Percentiles rank a stretch among this genome's conserved stretches.
Evolutionary conservation across 2,329 filamentous ascomycete genomes (phyloP).

Genomic region (Aspergillus sp.): DNA sequence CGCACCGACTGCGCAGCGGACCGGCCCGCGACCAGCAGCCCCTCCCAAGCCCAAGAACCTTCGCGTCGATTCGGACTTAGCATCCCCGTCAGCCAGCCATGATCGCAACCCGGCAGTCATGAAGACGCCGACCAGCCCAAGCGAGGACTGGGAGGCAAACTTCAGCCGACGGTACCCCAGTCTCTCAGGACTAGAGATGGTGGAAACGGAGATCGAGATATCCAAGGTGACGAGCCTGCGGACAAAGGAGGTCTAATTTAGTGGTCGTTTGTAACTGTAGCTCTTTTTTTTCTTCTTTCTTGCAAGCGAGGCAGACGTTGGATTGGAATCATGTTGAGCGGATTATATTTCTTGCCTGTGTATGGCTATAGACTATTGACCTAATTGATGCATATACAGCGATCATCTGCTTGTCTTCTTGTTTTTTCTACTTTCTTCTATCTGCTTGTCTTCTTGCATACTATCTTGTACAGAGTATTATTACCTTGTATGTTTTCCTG

Average conservation of each 20-base stretch:
- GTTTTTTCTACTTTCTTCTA: too few species aligned
- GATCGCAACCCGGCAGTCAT: slow-evolving; percentile 22
- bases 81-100: slow-evolving; percentile 16
- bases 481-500: background rate
- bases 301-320: background rate
- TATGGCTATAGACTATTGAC: slow-evolving; percentile 5
- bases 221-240: slow-evolving; percentile 30
- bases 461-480: background rate
- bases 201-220: slow-evolving; percentile 57
- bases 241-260: slow-evolving; percentile 35
- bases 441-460: too few species aligned
- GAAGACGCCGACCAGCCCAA: slow-evolving; percentile 16
- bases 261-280: background rate
- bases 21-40: slow-evolving; percentile 42
- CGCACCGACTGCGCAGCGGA: slow-evolving; percentile 15
- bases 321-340: slow-evolving; percentile 3
- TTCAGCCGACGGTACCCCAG: slow-evolving; percentile 85
- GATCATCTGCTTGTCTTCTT: background rate
- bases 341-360: slow-evolving; percentile 1
- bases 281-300: background rate
- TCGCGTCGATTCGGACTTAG: slow-evolving; percentile 35
- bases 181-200: slow-evolving; percentile 75
- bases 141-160: slow-evolving; percentile 58
- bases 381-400: slow-evolving; percentile 6
- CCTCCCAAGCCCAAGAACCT: slow-evolving; percentile 56